phyloP scores from a whole-genome alignment of 495 filamentous ascomycete species.

The Jackrogersella multiformis region DNA sequence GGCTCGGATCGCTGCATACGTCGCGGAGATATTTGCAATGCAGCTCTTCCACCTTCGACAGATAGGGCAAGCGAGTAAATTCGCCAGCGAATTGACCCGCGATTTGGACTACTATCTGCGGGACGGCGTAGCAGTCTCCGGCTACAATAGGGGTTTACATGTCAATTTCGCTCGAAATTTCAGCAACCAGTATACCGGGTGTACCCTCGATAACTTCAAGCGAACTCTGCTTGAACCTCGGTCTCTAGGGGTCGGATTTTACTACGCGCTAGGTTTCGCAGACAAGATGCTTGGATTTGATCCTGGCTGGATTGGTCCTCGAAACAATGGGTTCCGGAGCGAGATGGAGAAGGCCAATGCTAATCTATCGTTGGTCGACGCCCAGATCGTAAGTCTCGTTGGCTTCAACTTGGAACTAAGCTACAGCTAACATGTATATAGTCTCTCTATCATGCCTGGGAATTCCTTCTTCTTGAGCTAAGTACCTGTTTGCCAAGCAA shows the following conservation, averaged over 20 bases:
- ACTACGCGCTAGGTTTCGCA: slow-evolving; percentile 80
- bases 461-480: slow-evolving; percentile 84
- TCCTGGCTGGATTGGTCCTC: slow-evolving; percentile 73
- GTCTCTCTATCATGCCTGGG: slow-evolving; percentile 88
- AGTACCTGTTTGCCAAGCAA: slow-evolving; percentile 71
- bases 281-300: slow-evolving; percentile 78
- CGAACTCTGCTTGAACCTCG: slow-evolving; percentile 70
- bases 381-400: slow-evolving; percentile 78
- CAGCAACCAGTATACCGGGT: slow-evolving; percentile 74
- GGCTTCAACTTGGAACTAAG: background rate
- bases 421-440: slow-evolving; percentile 52
- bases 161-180: slow-evolving; percentile 86
- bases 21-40: slow-evolving; percentile 90
- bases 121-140: slow-evolving; percentile 74
- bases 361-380: slow-evolving; percentile 89
- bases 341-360: slow-evolving; percentile 88
- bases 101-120: slow-evolving; percentile 79
- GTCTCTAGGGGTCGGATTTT: slow-evolving; percentile 76
- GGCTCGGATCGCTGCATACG: slow-evolving; percentile 78
- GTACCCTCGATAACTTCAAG: slow-evolving; percentile 77
- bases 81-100: slow-evolving; percentile 73
- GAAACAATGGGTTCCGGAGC: slow-evolving; percentile 73
- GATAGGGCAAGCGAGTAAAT: slow-evolving; percentile 66
- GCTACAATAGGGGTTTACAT: slow-evolving; percentile 88
- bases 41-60: slow-evolving; percentile 84